Evolutionary conservation across 768 basidiomycete genomes (phyloP), one percentile per base, ranked within the genome.

Genomic region (Kwoniella dendrophila): DNA sequence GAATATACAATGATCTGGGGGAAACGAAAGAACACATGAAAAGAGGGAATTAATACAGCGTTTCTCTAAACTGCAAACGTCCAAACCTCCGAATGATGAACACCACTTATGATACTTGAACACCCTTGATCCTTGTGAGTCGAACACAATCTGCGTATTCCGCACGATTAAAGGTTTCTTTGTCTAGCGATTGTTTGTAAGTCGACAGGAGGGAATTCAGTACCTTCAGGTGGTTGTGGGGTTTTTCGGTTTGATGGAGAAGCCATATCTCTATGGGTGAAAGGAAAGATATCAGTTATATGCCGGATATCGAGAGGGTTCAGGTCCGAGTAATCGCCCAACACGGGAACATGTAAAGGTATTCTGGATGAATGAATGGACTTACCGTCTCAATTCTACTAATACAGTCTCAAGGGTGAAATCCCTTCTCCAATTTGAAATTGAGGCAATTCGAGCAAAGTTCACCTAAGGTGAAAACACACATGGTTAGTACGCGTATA

Each of bases 331-430:
- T n/a, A n/a, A n/a, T n/a, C n/a, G n/a, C n/a, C n/a, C n/a, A n/a
- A n/a, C n/a, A n/a, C n/a, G n/a, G n/a, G n/a, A n/a, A n/a, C n/a
- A n/a, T n/a, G n/a, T n/a, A n/a, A n/a, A n/a, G n/a, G n/a, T n/a
- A n/a, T n/a, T n/a, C n/a, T n/a, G n/a, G n/a, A n/a, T n/a, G n/a
- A n/a, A 14, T 44, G 20, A 44, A 30, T 34, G 27, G n/a, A 82
- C 89, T 71, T 62, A 93, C 95, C 86, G 88, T 73, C 95, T 83
- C 71, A 99, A 90, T 79, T 93, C 90, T n/a, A 95, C 90, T 11
- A 99, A 83, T 14, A 98, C 81, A 1, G 84, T 89, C 82, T 98
- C 94, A 68, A 99, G 85, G 70, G 88, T 92, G 72, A 83, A 85
- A 47, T 84, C 85, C 64, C 88, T 82, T 55, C 79, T 84, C 96